Evolutionary conservation across 257 asterid genomes (phyloP), one percentile per base, ranked within the genome.

Genomic region (Datura wrightii): DNA sequence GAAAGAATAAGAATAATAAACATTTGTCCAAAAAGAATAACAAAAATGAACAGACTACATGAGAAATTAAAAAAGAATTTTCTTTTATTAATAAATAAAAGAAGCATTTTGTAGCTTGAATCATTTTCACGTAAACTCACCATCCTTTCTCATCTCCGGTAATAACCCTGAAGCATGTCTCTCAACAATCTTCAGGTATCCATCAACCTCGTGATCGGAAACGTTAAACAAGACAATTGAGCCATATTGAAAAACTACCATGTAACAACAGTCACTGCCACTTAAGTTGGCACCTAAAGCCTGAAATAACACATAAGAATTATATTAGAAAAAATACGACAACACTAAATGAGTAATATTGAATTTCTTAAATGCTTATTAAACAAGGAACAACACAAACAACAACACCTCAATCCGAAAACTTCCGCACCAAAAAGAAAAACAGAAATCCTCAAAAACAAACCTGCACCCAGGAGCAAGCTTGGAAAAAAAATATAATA

Each of bases 221-320:
- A 90, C 97, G 87, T 96, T 96, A 91, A 96, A 96, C 86, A 96
- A 90, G 90, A 96, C 99, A 60, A 96, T 92, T 6, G 99, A 96
- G 44, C 99, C 99, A 70, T 96, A 96, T 85, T 96, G 99, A 84
- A 93, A 96, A 86, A 96, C 98, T 71, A 96, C 96, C 97, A 94
- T 90, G 89, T 89, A 93, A 88, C 95, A 89, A 89, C 95, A 90
- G 44, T 93, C 92, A 50, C 86, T 93, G 83, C 93, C 98, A 42
- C 91, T 88, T 87, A 93, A 84, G 87, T 92, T 93, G 82, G 90
- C 92, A 82, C 93, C 89, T 84, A 88, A 84, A 81, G 88, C 94
- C 99, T 96, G 94, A 69, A 78, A 85, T 19, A 53, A 71, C 39
- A 7, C 59, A 54, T 88, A 79, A 56, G 52, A 56, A 79, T 54